A percentile compares a stretch with the other conserved stretches of the same genome.
phyloP scores from a whole-genome alignment of 1,284 basidiomycete genomes.

The Rhodotorula mucilaginosa region DNA sequence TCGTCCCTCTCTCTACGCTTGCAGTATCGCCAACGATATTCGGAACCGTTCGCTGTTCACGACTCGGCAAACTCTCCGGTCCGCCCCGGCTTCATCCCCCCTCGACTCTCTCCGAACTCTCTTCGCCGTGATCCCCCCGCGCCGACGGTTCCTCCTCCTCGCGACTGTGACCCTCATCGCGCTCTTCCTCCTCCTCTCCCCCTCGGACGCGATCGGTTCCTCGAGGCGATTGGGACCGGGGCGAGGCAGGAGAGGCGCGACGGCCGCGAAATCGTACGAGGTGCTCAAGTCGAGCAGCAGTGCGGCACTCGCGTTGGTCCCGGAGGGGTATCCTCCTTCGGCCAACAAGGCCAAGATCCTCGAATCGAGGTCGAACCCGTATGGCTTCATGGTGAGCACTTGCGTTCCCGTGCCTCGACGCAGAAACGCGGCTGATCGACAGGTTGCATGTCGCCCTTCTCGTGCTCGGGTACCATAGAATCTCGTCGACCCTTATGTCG shows the following conservation, averaged over 20 bases:
- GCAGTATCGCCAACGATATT: not conserved
- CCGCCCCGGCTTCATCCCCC: not conserved
- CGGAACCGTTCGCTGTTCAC: slow-evolving; percentile 3
- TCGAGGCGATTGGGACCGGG: not conserved
- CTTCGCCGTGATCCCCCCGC: slow-evolving; percentile 16
- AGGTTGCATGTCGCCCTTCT: no score
- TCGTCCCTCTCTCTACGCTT: no score
- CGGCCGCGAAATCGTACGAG: not conserved
- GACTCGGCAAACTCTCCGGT: slow-evolving; percentile 2
- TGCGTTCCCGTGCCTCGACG: no score
- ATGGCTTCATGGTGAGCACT: slow-evolving; percentile 25
- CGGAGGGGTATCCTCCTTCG: not conserved
- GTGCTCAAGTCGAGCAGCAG: not conserved
- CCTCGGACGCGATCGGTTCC: not conserved
- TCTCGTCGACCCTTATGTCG: slow-evolving; percentile 32
- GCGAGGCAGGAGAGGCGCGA: not conserved
- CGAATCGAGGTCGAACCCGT: slow-evolving; percentile 30
- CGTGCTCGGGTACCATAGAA: not conserved
- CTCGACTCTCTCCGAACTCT: not conserved
- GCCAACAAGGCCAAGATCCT: slow-evolving; percentile 31
- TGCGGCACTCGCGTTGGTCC: not conserved
- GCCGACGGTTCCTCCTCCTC: slow-evolving; percentile 12
- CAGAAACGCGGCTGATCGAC: not conserved
- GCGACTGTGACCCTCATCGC: slow-evolving; percentile 15
- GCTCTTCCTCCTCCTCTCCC: slow-evolving; percentile 20